Evolutionary conservation across 1,139 yeast species (phyloP), one percentile per base, ranked within the genome.

Genomic region (Debaryomyces sp.): DNA sequence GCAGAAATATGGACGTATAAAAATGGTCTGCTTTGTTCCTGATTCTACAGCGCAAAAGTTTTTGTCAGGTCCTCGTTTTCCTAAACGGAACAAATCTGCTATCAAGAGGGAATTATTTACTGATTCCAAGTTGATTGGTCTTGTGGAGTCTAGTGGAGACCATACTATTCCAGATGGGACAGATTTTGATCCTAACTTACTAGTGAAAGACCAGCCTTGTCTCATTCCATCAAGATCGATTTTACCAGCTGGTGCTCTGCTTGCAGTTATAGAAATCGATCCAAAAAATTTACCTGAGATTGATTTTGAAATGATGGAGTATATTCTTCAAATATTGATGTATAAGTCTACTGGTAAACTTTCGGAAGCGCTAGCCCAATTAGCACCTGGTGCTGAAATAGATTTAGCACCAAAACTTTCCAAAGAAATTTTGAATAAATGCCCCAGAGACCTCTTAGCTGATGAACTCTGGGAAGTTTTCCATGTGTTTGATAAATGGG

Each of bases 361-460:
- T 18, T 44, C 46, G 2, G 82, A 81, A 5, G 73, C 80, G 2
- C 58, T 88, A 3, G 70, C 74, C 12, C 73, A 79, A 15, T 66
- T 92, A 13, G 96, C 96, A 0, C 92, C 96, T 1, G 97, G 97
- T 1, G 96, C 95, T 0, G 78, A 68, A 5, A 87, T 83, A n/a
- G 84, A 85, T 52, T 75, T 84, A 47, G 52, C 55, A 0, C 69
- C 71, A 2, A 63, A 68, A 12, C 61, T 78, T 6, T 71, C 77
- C 3, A 45, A 53, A 7, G 66, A 63, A 0, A 49, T 85, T 3
- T 58, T 82, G 48, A 62, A 77, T 9, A 80, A 75, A 51, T 60
- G 64, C 3, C 81, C 88, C 0, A 66, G 70, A 17, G 78, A 79
- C 2, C 67, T 91, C 49, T 70, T 82, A 0, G 61, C 72, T 5